Evolutionary conservation across 2,329 filamentous ascomycete genomes (phyloP).

Genomic region (Graphilbum ipis-grandicollis): DNA sequence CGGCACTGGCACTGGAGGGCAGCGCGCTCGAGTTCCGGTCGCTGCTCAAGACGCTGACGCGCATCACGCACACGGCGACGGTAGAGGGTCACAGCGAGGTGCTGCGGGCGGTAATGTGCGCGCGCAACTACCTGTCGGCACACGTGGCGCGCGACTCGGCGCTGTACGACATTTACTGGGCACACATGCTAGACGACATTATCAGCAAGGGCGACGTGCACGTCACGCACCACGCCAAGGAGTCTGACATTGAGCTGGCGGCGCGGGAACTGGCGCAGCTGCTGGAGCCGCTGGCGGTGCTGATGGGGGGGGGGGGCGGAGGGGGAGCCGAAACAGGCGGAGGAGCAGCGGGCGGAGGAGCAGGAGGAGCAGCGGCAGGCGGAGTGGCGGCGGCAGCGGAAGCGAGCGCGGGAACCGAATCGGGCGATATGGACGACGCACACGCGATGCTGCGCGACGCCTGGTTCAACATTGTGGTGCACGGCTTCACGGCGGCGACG

Average conservation of each 20-base stretch:
- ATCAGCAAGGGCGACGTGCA: slow-evolving; percentile 81
- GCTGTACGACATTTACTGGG: slow-evolving; percentile 68
- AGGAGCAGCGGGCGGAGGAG: no score
- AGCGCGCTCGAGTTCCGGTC: slow-evolving; percentile 71
- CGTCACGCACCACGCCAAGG: slow-evolving; percentile 53
- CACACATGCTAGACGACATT: slow-evolving; percentile 69
- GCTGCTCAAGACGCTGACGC: slow-evolving; percentile 67
- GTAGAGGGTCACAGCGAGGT: slow-evolving; percentile 49
- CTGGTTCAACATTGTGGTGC: slow-evolving; percentile 96
- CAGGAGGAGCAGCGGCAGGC: no score
- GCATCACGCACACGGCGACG: slow-evolving; percentile 56
- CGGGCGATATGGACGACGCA: slow-evolving; percentile 46
- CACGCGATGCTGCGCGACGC: slow-evolving; percentile 68
- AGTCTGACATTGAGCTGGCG: slow-evolving; percentile 66
- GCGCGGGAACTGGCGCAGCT: slow-evolving; percentile 78
- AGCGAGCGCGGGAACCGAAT: not conserved
- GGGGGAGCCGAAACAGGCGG: not conserved
- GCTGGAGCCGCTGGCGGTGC: slow-evolving; percentile 68
- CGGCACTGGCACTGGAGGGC: slow-evolving; percentile 58
- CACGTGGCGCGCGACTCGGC: slow-evolving; percentile 51
- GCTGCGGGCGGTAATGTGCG: slow-evolving; percentile 60
- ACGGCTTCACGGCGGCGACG: slow-evolving; percentile 68
- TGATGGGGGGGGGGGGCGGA: slow-evolving; percentile 30
- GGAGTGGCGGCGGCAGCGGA: not conserved
- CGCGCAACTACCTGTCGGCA: slow-evolving; percentile 60